A percentile compares a stretch with the other conserved stretches of the same genome.
phyloP scores from a whole-genome alignment of 1,284 basidiomycete species.

The Heliocybe sulcata region DNA sequence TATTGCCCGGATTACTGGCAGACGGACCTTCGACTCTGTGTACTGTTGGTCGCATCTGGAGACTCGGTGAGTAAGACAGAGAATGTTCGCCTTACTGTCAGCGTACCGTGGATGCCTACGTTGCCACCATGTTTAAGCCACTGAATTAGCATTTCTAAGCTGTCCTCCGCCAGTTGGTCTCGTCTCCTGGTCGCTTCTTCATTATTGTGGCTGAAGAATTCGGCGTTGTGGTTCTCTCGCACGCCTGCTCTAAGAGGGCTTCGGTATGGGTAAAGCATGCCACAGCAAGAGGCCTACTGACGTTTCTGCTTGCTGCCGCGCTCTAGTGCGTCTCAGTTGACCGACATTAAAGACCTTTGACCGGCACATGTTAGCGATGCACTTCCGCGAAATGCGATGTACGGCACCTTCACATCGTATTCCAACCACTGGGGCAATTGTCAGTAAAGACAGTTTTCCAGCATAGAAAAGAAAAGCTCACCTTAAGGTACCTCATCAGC shows the following conservation, averaged over 20 bases:
- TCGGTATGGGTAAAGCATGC: neutral
- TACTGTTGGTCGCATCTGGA: constrained; percentile 92
- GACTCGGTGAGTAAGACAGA: neutral
- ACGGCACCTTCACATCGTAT: constrained; percentile 84
- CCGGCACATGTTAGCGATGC: neutral
- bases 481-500: constrained; percentile 75
- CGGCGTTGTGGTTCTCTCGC: constrained; percentile 86
- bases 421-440: constrained; percentile 82
- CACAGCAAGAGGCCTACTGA: constrained; percentile 25
- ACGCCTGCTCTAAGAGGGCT: constrained; percentile 54
- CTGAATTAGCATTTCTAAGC: constrained; percentile 88
- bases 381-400: neutral
- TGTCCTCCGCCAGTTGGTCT: constrained; percentile 86
- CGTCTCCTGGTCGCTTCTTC: constrained; percentile 70
- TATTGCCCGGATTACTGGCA: neutral
- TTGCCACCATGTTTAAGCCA: constrained; percentile 97
- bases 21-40: constrained; percentile 57
- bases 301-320: constrained; percentile 71
- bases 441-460: constrained; percentile 3
- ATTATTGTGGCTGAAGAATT: constrained; percentile 90
- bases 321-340: constrained; percentile 86
- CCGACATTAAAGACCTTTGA: constrained; percentile 96
- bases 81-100: neutral
- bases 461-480: constrained; percentile 22
- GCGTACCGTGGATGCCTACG: constrained; percentile 91